Conservation (phyloP, 345 rosid species). For the Carallia pectinifolia region DNA sequence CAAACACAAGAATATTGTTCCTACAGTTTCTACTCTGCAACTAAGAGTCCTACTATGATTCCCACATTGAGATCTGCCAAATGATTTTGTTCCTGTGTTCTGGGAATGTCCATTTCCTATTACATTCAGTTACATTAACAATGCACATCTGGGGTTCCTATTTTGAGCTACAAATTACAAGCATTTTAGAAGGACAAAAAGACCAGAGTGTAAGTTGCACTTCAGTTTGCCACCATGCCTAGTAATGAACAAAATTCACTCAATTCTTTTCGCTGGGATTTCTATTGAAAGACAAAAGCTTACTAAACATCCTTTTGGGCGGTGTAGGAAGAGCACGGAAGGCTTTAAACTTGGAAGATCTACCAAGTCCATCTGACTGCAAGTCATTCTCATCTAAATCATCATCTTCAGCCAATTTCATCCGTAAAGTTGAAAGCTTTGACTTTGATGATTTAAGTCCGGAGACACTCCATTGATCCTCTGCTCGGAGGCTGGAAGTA, state of each 20-base stretch:
- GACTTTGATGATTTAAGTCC: constrained; percentile 77
- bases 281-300: constrained; percentile 41
- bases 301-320: constrained; percentile 49
- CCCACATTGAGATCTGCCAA: constrained; percentile 17
- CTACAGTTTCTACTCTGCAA: constrained; percentile 20
- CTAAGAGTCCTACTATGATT: constrained; percentile 2
- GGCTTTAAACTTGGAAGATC: constrained; percentile 59
- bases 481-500: constrained; percentile 58
- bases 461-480: constrained; percentile 93
- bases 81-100: constrained; percentile 23
- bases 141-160: constrained; percentile 41
- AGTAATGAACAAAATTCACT: constrained; percentile 28
- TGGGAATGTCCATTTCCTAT: constrained; percentile 21
- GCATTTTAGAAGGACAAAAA: constrained; percentile 21
- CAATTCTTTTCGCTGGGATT: constrained; percentile 50
- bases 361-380: constrained; percentile 56
- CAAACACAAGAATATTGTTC: constrained; percentile 21
- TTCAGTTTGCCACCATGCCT: constrained; percentile 32
- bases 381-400: constrained; percentile 56
- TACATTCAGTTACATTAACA: constrained; percentile 39
- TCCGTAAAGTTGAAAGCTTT: constrained; percentile 64
- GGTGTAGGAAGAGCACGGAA: constrained; percentile 69
- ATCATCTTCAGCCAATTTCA: constrained; percentile 84
- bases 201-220: constrained; percentile 26
- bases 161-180: constrained; percentile 36